Evolutionary conservation across 768 basidiomycete genomes (phyloP), one percentile per base, ranked within the genome.

Genomic region (Pleurotus tuber-regium): DNA sequence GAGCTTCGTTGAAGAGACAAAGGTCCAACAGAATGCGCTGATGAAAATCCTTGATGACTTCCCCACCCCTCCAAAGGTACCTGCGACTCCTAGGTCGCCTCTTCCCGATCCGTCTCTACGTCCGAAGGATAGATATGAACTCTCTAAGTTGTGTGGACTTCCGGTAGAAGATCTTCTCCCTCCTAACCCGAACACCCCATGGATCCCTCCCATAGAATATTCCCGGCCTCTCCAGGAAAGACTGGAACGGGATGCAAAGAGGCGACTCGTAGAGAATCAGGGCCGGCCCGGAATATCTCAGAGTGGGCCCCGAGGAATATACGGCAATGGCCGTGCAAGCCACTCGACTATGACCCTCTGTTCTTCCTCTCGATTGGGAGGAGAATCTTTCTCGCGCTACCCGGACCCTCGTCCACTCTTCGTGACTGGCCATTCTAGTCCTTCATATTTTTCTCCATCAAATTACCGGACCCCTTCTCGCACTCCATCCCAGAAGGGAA

Each of bases 131-230:
- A 28, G 24, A 23, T 33, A 33, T 14, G 46, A 48, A 33, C 46
- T 48, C 4, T 31, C 46, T 16, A 35, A 31, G 31, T 11, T 48
- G 23, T 33, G 29, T 23, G 46, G 46, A 3, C 46, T 48, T 16
- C 46, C 46, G 6, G 16, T 31, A n/a, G 46, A 48, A 12, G 46
- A 48, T 11, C 31, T 48, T 14, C 31, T 48, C 23, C 46, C 46
- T 16, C 46, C 31, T 11, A 48, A 48, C 31, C 46, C 46, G 23
- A 21, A 48, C 25, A 19, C 30, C n/a, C 46, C 46, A 8, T 48
- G 46, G 46, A 18, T 48, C 16, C 23, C 46, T 6, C 46, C 41
- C 29, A 3, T 30, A 10, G 31, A 16, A 9, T n/a, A 29, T 14
- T 7, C 16, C 19, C 30, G 35, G 41, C 5, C 23, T 11, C 41